Base-by-base conservation (phyloP, 805 yeast genomes). In the Torulaspora microellipsoides region DNA sequence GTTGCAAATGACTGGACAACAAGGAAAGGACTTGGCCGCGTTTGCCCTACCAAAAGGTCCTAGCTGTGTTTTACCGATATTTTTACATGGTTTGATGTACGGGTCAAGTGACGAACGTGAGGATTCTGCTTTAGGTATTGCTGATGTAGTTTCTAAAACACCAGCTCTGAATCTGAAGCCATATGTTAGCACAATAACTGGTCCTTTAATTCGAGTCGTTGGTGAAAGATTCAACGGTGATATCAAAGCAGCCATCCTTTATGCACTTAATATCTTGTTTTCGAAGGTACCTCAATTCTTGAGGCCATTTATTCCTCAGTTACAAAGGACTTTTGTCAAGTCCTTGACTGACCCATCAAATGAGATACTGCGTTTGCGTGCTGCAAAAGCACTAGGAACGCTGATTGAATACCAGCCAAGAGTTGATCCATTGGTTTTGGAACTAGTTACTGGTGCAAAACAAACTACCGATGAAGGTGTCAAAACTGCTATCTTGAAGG, bases 181-280 rank as follows among this genome's bases (percentile, higher is more conserved):
- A 28, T 86, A 82, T 66, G 96, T 95, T 15, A 91, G 98, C 8
- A 80, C 81, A 23, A 87, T 95, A 51, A 90, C 96, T 23, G 99
- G 99, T 68, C 99, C 99, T 31, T 75, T 93, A 60, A 93, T 93
- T 67, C 88, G 99, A 74, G 95, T 91, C 44, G 86, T 91, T 60
- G 99, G 99, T 59, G 99, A 93, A 66, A 81, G 96, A 65, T 91
- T 87, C 53, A 77, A 83, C 13, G 76, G 95, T 48, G 96, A 89
- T 54, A 87, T 93, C 55, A 93, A 93, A 72, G 83, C 95, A 30
- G 95, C 96, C n/a, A 91, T 95, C 54, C 73, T 93, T 58, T 74
- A 76, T 49, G 95, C 98, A 1, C 75, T 95, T 64, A 85, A 84
- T 59, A 77, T 77, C 51, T 70, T 95, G 59, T 80, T 93, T 57